A percentile compares a stretch with the other conserved stretches of the same genome.
These are phyloP conservation scores for Saccharomycopsis hybrid DNA, from an alignment of 1,139 yeast species.

Conservation along the genomic window DNA sequence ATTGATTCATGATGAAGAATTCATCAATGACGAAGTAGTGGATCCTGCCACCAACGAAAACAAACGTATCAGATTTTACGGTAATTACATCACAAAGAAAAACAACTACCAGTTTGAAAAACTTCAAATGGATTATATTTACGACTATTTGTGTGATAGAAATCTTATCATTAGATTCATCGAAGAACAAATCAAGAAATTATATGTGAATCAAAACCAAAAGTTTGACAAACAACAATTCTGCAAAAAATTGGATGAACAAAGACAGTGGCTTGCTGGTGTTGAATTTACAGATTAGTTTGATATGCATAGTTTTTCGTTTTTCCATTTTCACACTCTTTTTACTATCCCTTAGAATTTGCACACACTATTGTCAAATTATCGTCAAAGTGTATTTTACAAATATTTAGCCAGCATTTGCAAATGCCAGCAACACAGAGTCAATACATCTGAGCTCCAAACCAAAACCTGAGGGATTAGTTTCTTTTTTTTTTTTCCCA, in stretches of 20 bases:
- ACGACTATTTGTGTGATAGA: constrained; percentile 16
- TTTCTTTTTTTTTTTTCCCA: too few relatives aligned
- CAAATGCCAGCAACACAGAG: too few relatives aligned
- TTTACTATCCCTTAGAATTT: too few relatives aligned
- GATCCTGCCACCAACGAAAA: constrained; percentile 9
- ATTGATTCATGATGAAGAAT: constrained; percentile 40
- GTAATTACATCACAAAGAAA: constrained; percentile 13
- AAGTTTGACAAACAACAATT: constrained; percentile 10
- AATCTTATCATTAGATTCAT: constrained; percentile 17
- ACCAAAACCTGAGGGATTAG: too few relatives aligned
- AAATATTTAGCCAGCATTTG: too few relatives aligned
- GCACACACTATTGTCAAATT: too few relatives aligned
- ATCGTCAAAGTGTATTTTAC: too few relatives aligned
- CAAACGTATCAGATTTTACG: constrained; percentile 16
- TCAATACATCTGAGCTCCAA: too few relatives aligned
- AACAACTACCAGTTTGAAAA: constrained; percentile 17
- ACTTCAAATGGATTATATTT: constrained; percentile 17
- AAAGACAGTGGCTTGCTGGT: constrained; percentile 15
- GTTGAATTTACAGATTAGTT: background rate
- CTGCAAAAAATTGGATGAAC: constrained; percentile 14
- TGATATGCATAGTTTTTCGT: too few relatives aligned
- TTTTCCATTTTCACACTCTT: background rate
- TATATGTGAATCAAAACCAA: constrained; percentile 4
- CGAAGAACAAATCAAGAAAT: constrained; percentile 13
- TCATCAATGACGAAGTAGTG: constrained; percentile 30